Evolutionary conservation across 2,329 filamentous ascomycete species (phyloP).

Genomic region (Sclerotinia trifoliorum): DNA sequence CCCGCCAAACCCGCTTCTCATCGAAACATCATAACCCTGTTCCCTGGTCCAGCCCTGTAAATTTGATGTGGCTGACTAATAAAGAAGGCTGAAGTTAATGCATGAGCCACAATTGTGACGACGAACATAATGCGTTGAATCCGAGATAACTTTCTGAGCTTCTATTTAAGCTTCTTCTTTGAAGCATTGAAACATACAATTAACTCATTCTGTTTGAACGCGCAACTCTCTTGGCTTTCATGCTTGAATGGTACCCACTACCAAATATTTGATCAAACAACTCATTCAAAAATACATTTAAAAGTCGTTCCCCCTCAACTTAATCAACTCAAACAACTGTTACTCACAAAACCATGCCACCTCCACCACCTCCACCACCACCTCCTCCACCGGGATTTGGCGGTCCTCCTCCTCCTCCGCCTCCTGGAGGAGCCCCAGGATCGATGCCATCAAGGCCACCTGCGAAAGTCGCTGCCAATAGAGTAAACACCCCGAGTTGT

Average conservation of each 20-base stretch:
- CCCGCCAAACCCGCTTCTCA: neutral
- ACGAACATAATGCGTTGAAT: constrained; percentile 22
- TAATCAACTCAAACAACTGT: constrained; percentile 4
- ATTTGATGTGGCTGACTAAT: constrained; percentile 6
- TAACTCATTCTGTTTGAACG: neutral
- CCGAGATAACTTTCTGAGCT: constrained; percentile 20
- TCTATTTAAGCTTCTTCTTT: constrained; percentile 17
- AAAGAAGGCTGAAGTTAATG: constrained; percentile 25
- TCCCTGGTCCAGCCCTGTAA: neutral
- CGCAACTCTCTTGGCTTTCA: neutral
- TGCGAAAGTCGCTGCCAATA: constrained; percentile 51
- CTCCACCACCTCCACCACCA: constrained; percentile 69
- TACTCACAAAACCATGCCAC: constrained; percentile 43
- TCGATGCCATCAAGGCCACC: constrained; percentile 57
- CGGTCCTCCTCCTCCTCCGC: constrained; percentile 42
- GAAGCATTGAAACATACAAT: neutral
- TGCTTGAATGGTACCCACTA: neutral
- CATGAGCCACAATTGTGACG: constrained; percentile 26
- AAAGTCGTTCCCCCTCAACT: neutral
- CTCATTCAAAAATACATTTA: neutral
- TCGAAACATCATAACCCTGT: constrained; percentile 3
- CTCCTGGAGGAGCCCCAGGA: constrained; percentile 55
- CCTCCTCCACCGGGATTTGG: constrained; percentile 17
- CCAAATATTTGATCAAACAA: neutral
- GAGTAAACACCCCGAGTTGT: constrained; percentile 53